phyloP scores from a whole-genome alignment of 139 green algal genomes.

The Volvox reticuliferus region DNA sequence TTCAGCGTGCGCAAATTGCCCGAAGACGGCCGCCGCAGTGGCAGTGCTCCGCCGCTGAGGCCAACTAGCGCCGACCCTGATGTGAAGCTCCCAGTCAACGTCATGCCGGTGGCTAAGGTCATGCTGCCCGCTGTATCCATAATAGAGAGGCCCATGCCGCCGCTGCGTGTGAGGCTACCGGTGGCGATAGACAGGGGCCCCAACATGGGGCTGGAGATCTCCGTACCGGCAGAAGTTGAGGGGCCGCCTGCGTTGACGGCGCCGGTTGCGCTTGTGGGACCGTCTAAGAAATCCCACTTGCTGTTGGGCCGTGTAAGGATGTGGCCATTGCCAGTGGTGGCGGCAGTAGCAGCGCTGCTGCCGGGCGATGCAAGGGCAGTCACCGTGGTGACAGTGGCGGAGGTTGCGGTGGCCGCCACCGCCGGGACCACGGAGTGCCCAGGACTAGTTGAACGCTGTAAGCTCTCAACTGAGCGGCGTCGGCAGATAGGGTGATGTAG shows the following conservation, averaged over 20 bases:
- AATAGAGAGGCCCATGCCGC: background rate
- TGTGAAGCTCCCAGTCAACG: background rate
- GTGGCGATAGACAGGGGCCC: background rate
- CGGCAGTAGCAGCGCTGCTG: background rate
- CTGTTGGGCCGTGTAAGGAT: background rate
- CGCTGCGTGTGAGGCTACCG: background rate
- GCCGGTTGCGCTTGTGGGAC: background rate
- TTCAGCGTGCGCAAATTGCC: background rate
- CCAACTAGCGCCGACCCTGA: too few species aligned
- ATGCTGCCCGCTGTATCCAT: background rate
- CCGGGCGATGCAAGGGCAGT: background rate
- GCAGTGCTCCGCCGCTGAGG: background rate
- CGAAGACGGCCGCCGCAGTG: background rate
- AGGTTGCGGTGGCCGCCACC: background rate
- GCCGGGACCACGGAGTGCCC: too few species aligned
- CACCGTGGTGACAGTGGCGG: background rate
- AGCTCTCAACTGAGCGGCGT: background rate
- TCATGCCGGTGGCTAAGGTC: background rate
- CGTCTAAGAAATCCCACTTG: conserved; percentile 44
- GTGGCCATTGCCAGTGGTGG: too few species aligned
- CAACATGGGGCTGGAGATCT: background rate
- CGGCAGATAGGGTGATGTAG: background rate
- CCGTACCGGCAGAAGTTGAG: background rate
- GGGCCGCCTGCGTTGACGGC: background rate
- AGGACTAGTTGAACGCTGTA: background rate